Conservation (phyloP, 2,329 filamentous ascomycete genomes). For the Aaosphaeria pasadenensis region DNA sequence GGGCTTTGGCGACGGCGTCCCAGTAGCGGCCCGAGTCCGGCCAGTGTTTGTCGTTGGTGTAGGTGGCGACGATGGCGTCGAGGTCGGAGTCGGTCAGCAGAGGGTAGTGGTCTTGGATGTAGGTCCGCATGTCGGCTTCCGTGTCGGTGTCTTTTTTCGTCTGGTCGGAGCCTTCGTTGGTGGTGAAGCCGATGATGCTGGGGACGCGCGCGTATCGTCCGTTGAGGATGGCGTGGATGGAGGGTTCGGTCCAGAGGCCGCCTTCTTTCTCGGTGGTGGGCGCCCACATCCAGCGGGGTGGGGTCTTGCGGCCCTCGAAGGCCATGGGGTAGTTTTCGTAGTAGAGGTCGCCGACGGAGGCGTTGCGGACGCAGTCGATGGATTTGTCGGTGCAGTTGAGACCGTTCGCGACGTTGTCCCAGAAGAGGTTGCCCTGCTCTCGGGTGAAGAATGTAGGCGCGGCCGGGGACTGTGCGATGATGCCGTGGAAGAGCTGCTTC, state of each 20-base stretch:
- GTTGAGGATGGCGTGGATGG: slow-evolving; percentile 23
- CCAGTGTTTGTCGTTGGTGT: slow-evolving; percentile 33
- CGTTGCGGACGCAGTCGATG: slow-evolving; percentile 20
- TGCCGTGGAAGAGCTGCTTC: slow-evolving; percentile 29
- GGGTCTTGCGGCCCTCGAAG: slow-evolving; percentile 27
- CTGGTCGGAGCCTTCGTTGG: slow-evolving; percentile 41
- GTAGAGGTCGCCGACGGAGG: slow-evolving; percentile 26
- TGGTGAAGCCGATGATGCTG: slow-evolving; percentile 30
- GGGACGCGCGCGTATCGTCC: slow-evolving; percentile 28
- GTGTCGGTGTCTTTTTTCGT: slow-evolving; percentile 36
- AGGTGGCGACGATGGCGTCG: slow-evolving; percentile 18
- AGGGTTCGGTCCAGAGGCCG: slow-evolving; percentile 27
- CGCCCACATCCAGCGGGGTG: slow-evolving; percentile 35
- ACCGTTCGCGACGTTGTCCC: slow-evolving; percentile 25
- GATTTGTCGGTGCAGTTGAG: slow-evolving; percentile 29
- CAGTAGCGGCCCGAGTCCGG: slow-evolving; percentile 29
- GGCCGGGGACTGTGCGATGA: slow-evolving; percentile 28
- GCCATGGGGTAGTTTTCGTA: slow-evolving; percentile 33
- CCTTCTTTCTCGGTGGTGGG: slow-evolving; percentile 27
- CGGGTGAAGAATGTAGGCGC: slow-evolving; percentile 32
- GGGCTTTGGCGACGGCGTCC: slow-evolving; percentile 32
- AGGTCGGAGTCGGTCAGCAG: slow-evolving; percentile 53
- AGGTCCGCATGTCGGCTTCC: slow-evolving; percentile 35
- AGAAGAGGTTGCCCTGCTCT: slow-evolving; percentile 29
- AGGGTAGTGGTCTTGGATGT: slow-evolving; percentile 40